Evolutionary conservation across 495 filamentous ascomycete species (phyloP).

Genomic region (Chaetomium fimeti): DNA sequence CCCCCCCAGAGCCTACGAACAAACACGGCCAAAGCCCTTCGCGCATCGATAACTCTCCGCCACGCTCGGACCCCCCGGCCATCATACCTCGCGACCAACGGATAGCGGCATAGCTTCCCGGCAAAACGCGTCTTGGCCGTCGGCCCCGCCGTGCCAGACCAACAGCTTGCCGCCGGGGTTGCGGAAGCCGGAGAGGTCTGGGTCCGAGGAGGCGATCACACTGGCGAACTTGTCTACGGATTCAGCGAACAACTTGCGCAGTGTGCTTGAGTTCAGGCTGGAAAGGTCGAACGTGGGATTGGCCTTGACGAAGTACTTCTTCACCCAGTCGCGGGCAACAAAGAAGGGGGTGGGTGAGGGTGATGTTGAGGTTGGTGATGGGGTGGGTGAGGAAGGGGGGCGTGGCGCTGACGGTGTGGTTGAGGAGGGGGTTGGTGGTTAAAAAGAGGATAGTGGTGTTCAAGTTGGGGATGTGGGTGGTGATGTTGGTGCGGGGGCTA

Average conservation of each 20-base stretch:
- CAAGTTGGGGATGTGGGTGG: neutral
- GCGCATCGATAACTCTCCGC: neutral
- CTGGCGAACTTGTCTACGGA: slow-evolving; percentile 31
- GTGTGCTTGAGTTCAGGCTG: neutral
- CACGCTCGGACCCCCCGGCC: neutral
- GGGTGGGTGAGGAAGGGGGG: neutral
- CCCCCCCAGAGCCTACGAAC: no score
- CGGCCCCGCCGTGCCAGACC: slow-evolving; percentile 43
- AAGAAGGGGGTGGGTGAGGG: slow-evolving; percentile 1
- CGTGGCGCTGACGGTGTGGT: neutral
- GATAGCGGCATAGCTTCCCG: slow-evolving; percentile 1
- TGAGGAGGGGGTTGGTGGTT: neutral
- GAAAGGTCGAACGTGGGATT: neutral
- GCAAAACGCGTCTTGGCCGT: slow-evolving; percentile 6
- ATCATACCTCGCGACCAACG: slow-evolving; percentile 7
- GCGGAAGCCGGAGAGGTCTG: slow-evolving; percentile 41
- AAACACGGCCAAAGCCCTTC: neutral
- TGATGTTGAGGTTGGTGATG: neutral
- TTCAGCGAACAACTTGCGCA: neutral
- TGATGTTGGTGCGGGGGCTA: neutral
- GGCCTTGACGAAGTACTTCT: neutral
- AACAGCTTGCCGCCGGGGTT: slow-evolving; percentile 43
- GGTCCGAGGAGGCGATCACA: slow-evolving; percentile 38
- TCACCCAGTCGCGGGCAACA: neutral
- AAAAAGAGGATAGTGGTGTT: neutral